phyloP scores from a whole-genome alignment of 768 basidiomycete genomes.

The Hypholoma fasciculare region DNA sequence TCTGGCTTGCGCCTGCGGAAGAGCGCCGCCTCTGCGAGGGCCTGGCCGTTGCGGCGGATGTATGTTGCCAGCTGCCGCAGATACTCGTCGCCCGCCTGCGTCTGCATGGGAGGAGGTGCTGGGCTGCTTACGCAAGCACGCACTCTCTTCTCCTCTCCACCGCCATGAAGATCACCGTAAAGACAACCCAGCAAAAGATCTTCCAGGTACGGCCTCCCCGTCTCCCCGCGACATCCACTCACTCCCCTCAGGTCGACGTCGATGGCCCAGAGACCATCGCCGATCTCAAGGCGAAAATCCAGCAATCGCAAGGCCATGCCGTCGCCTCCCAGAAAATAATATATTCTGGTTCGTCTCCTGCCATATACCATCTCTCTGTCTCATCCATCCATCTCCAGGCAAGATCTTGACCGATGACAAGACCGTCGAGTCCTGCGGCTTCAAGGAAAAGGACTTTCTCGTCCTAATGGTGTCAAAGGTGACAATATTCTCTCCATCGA shows the following conservation, averaged over 20 bases:
- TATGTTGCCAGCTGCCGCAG: conserved; percentile 68
- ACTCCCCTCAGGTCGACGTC: conserved; percentile 62
- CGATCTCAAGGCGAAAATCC: conserved; percentile 83
- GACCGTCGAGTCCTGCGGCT: conserved; percentile 81
- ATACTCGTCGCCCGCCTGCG: conserved; percentile 74
- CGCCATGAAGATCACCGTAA: conserved; percentile 91
- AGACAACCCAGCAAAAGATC: conserved; percentile 92
- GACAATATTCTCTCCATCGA: conserved; percentile 11
- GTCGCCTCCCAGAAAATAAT: conserved; percentile 87
- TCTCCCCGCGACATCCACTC: not conserved
- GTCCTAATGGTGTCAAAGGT: conserved; percentile 99
- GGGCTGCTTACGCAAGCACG: conserved; percentile 12
- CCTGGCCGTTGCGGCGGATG: conserved; percentile 70
- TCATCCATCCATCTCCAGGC: conserved; percentile 46
- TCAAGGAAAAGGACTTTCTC: conserved; percentile 99
- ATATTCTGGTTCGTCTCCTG: conserved; percentile 67
- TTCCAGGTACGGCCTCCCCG: conserved; percentile 57
- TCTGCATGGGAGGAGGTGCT: conserved; percentile 28
- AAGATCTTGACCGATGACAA: conserved; percentile 90
- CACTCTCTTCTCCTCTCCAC: conserved; percentile 25
- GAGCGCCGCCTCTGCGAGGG: conserved; percentile 66
- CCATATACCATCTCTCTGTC: not conserved
- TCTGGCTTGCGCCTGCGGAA: conserved; percentile 41
- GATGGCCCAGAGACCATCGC: conserved; percentile 75
- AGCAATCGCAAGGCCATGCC: conserved; percentile 70